Percentiles rank a stretch among this genome's conserved stretches.
Conservation (phyloP, 495 filamentous ascomycete genomes). For the Aspergillus sparsus region DNA sequence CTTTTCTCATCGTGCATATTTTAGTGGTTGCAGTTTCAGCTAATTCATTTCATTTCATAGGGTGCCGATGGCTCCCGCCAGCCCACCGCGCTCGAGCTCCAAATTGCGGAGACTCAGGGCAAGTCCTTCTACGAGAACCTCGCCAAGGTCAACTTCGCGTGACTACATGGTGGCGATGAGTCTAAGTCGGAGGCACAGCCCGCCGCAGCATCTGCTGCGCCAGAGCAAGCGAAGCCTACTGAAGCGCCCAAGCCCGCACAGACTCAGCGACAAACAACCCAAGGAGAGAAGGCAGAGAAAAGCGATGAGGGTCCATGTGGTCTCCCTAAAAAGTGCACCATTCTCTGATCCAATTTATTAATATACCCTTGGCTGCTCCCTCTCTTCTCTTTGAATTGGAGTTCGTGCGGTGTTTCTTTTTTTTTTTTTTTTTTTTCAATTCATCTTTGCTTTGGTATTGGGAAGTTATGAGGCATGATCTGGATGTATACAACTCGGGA, state of each 20-base stretch:
- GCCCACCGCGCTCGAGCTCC: constrained; percentile 71
- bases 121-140: constrained; percentile 82
- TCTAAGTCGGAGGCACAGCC: constrained; percentile 37
- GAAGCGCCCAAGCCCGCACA: constrained; percentile 23
- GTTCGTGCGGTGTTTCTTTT: constrained; percentile 1
- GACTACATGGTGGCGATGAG: constrained; percentile 71
- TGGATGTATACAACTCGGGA: neutral
- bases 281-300: constrained; percentile 41
- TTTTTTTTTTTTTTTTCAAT: constrained; percentile 19
- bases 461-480: constrained; percentile 16
- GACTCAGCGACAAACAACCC: constrained; percentile 26
- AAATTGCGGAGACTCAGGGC: constrained; percentile 79
- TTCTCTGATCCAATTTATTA: constrained; percentile 45
- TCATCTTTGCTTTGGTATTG: too few relatives aligned
- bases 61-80: constrained; percentile 76
- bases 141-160: constrained; percentile 69
- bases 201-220: constrained; percentile 25
- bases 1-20: neutral
- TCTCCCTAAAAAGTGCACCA: constrained; percentile 65
- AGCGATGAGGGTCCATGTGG: constrained; percentile 65
- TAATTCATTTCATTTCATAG: constrained; percentile 27
- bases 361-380: constrained; percentile 19
- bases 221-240: constrained; percentile 19
- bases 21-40: neutral
- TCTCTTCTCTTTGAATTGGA: constrained; percentile 13